phyloP scores from a whole-genome alignment of 371 early-diverging fungal species.

The Rhizopus sp. region DNA sequence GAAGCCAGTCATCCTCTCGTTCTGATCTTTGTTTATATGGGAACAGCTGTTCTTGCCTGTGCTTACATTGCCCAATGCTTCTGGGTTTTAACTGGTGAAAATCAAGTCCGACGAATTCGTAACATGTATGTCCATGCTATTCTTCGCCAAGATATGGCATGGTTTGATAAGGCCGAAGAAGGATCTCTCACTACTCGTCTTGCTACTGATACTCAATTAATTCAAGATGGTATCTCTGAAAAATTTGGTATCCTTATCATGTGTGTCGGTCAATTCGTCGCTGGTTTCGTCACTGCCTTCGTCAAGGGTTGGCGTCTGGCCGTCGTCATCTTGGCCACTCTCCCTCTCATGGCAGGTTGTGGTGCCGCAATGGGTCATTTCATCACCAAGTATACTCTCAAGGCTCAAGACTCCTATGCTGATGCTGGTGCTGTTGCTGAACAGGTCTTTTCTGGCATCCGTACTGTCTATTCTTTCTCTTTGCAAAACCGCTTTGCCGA shows the following conservation, averaged over 20 bases:
- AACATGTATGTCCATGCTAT: constrained; percentile 67
- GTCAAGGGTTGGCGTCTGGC: constrained; percentile 80
- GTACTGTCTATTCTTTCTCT: constrained; percentile 87
- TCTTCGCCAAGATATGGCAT: constrained; percentile 87
- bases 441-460: constrained; percentile 79
- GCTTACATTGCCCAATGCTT: constrained; percentile 28
- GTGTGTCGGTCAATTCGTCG: constrained; percentile 67
- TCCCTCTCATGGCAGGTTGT: constrained; percentile 58
- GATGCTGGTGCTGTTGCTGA: constrained; percentile 49
- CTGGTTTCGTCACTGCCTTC: constrained; percentile 88
- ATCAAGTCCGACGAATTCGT: constrained; percentile 34
- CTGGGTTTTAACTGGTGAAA: constrained; percentile 34
- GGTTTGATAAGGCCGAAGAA: constrained; percentile 75
- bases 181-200: constrained; percentile 72
- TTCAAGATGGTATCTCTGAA: constrained; percentile 84
- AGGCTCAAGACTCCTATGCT: constrained; percentile 43
- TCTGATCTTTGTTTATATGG: constrained; percentile 37
- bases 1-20: constrained; percentile 14
- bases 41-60: constrained; percentile 26
- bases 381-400: constrained; percentile 51
- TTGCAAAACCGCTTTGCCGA: constrained; percentile 69
- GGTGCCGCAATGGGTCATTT: constrained; percentile 69
- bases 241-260: constrained; percentile 76
- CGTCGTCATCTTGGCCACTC: constrained; percentile 69
- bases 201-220: constrained; percentile 69